Percentiles rank a stretch among this genome's conserved stretches.
phyloP scores from a whole-genome alignment of 2,329 filamentous ascomycete species.

The Fonsecaea multimorphosa region DNA sequence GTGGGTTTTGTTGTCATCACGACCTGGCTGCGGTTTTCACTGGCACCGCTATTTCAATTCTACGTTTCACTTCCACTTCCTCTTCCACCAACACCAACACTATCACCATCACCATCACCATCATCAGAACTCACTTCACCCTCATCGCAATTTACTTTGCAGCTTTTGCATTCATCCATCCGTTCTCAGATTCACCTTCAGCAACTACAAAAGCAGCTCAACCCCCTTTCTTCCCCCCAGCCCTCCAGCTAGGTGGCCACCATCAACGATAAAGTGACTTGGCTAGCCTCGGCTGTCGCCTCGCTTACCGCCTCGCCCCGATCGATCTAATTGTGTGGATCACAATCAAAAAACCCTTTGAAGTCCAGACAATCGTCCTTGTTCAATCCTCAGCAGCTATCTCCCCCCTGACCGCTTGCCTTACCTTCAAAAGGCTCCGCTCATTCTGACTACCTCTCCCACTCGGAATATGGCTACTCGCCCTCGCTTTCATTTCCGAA shows the following conservation, averaged over 20 bases:
- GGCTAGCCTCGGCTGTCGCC: background rate
- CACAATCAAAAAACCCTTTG: background rate
- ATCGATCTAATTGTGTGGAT: background rate
- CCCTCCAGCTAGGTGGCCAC: background rate
- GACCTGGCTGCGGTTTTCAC: background rate
- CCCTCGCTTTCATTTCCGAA: background rate
- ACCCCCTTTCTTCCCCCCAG: background rate
- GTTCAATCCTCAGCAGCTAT: background rate
- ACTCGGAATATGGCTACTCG: constrained; percentile 7
- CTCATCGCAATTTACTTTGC: background rate
- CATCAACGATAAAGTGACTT: background rate
- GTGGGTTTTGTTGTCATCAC: background rate
- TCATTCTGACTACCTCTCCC: background rate
- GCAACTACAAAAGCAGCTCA: background rate
- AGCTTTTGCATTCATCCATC: background rate
- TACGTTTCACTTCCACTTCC: background rate
- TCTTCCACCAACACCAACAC: background rate
- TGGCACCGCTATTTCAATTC: background rate
- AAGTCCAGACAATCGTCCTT: background rate
- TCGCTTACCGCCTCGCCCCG: background rate
- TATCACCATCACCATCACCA: too few relatives aligned
- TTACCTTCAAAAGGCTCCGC: background rate
- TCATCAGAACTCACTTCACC: too few relatives aligned
- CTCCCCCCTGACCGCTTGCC: background rate
- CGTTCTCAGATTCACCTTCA: background rate